Evolutionary conservation across 768 basidiomycete species (phyloP), one percentile per base, ranked within the genome.

Genomic region (Suillus subaureus): DNA sequence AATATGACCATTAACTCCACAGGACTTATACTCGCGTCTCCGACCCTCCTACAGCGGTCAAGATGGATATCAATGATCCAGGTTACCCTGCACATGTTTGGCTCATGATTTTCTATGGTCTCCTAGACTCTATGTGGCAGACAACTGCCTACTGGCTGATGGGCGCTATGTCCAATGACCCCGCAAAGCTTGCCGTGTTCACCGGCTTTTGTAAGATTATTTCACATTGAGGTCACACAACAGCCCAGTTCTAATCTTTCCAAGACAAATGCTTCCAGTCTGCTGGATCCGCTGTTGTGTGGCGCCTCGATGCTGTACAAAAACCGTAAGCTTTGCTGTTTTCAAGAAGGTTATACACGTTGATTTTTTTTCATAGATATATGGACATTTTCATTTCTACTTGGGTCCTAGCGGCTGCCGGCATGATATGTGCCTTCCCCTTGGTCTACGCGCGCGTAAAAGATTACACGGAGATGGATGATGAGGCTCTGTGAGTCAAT

Each of bases 121-220:
- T 94, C 13, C 81, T 93, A 66, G 93, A 94, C 68, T 82, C 92
- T 2, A 89, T 92, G 86, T 94, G 92, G 91, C 93, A 94, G 74
- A 93, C 90, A 1, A 87, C 87, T 0, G 87, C 88, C 6, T 92
- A 93, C 74, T 92, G 91, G 90, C 80, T 91, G 70, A 89, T 92
- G 85, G 92, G 92, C 47, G 89, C 90, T 15, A 91, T 95, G 89
- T 91, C 90, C 26, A 93, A 94, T 69, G 88, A 93, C 74, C 87
- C 90, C 9, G 85, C 83, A 2, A 92, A 92, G 73, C 85, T 94
- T 26, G 92, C 92, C 0, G 84, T 92, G 72, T 89, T 94, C 70
- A 81, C 88, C 18, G 93, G 93, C 49, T 91, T 94, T 71, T 94
- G 92, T 93, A 73, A 70, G 90, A 31, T 66, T 2, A 55, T 33